A percentile compares a stretch with the other conserved stretches of the same genome.
phyloP scores from a whole-genome alignment of 345 rosid genomes.

The Eucalyptus erythrocorys region DNA sequence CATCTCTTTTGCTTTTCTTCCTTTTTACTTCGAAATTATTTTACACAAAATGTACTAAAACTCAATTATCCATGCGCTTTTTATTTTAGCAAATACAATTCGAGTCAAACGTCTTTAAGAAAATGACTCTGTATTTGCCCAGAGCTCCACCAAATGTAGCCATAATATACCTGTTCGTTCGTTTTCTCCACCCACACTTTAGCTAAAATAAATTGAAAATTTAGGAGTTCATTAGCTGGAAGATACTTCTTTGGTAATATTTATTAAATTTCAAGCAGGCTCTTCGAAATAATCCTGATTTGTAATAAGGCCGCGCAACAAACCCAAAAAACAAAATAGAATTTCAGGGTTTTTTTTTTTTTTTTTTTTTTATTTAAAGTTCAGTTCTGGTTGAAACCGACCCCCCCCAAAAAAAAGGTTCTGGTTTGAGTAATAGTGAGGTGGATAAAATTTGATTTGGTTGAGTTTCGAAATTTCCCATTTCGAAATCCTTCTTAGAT shows the following conservation, averaged over 20 bases:
- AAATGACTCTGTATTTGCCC: not conserved
- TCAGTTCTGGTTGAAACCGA: not conserved
- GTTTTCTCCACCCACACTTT: not conserved
- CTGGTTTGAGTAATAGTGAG: not conserved
- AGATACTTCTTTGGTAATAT: not conserved
- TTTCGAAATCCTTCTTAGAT: not conserved
- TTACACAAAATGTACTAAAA: not conserved
- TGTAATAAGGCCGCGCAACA: not conserved
- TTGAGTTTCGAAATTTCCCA: not conserved
- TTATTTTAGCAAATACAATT: not conserved
- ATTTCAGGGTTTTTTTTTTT: rapidly evolving
- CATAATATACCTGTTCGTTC: not conserved
- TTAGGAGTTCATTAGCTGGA: not conserved
- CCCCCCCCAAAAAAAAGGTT: no score
- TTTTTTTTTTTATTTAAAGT: not conserved
- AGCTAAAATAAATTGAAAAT: not conserved
- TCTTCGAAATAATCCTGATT: not conserved
- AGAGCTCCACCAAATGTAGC: not conserved
- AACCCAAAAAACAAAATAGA: not conserved
- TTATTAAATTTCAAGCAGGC: not conserved
- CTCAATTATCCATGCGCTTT: not conserved
- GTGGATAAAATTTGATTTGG: not conserved
- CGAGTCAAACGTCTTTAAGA: not conserved
- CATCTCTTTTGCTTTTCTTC: not conserved
- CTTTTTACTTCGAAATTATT: not conserved